Evolutionary conservation across 2,329 filamentous ascomycete genomes (phyloP).

Genomic region (Xylaria arbuscula): DNA sequence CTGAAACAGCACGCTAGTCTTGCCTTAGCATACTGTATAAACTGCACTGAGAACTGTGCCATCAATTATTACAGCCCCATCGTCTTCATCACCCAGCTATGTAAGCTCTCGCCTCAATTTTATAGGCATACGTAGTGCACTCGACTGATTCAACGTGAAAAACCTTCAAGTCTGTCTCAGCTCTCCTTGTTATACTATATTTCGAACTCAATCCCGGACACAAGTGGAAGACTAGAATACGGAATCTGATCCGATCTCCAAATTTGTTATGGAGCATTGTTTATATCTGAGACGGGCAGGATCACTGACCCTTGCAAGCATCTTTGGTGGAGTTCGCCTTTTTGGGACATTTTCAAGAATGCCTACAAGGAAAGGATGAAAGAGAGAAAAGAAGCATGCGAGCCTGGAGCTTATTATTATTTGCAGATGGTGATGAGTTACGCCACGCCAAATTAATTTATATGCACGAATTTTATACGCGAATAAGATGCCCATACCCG

Average conservation of each 20-base stretch:
- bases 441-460: not conserved
- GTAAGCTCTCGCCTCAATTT: too few relatives aligned
- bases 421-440: not conserved
- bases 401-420: too few relatives aligned
- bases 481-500: not conserved
- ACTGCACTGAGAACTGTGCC: too few relatives aligned
- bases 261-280: constrained; percentile 4
- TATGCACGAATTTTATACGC: not conserved
- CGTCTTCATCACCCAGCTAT: too few relatives aligned
- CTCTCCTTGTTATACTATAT: not conserved
- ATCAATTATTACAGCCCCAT: too few relatives aligned
- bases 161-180: not conserved
- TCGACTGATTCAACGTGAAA: too few relatives aligned
- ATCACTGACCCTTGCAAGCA: constrained; percentile 10
- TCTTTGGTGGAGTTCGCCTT: constrained; percentile 22
- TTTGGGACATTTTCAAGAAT: not conserved
- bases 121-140: too few relatives aligned
- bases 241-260: not conserved
- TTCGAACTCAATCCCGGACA: not conserved
- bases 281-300: constrained; percentile 22
- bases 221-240: not conserved
- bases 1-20: too few relatives aligned
- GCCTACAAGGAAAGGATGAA: not conserved
- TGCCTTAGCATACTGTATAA: too few relatives aligned
- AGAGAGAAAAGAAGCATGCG: not conserved